Evolutionary conservation across 805 yeast species (phyloP).

Genomic region (Candida pseudoglaebosa): DNA sequence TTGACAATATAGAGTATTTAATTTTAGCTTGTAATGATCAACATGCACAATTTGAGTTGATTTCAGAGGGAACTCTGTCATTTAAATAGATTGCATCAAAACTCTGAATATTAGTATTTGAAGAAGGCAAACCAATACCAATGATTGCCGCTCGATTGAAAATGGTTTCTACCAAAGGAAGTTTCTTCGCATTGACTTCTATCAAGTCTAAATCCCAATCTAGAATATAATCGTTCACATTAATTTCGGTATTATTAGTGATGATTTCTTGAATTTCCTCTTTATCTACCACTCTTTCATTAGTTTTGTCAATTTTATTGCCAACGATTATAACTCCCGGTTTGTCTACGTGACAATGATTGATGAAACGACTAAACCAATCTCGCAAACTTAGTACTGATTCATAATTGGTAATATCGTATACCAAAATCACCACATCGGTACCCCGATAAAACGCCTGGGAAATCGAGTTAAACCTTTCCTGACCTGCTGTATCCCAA

Average conservation of each 20-base stretch:
- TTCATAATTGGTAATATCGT: slow-evolving; percentile 52
- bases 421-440: slow-evolving; percentile 51
- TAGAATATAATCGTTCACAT: slow-evolving; percentile 22
- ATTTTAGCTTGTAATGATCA: too few relatives aligned
- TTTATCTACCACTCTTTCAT: slow-evolving; percentile 31
- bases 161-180: slow-evolving; percentile 27
- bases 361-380: slow-evolving; percentile 48
- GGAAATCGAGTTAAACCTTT: slow-evolving; percentile 45
- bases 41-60: slow-evolving; percentile 20
- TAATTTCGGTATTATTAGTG: slow-evolving; percentile 16
- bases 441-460: slow-evolving; percentile 58
- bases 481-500: slow-evolving; percentile 51
- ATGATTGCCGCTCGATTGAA: slow-evolving; percentile 35
- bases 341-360: slow-evolving; percentile 42
- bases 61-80: slow-evolving; percentile 4
- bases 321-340: slow-evolving; percentile 54
- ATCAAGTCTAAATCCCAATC: slow-evolving; percentile 32
- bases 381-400: slow-evolving; percentile 42
- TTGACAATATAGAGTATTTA: too few relatives aligned
- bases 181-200: slow-evolving; percentile 30
- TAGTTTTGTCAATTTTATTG: slow-evolving; percentile 42
- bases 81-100: slow-evolving; percentile 29
- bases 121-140: slow-evolving; percentile 21
- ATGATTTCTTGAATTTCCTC: slow-evolving; percentile 34
- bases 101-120: slow-evolving; percentile 17